Base-by-base conservation (phyloP, 441 rosid genomes). In the Erodium chrysanthum region DNA sequence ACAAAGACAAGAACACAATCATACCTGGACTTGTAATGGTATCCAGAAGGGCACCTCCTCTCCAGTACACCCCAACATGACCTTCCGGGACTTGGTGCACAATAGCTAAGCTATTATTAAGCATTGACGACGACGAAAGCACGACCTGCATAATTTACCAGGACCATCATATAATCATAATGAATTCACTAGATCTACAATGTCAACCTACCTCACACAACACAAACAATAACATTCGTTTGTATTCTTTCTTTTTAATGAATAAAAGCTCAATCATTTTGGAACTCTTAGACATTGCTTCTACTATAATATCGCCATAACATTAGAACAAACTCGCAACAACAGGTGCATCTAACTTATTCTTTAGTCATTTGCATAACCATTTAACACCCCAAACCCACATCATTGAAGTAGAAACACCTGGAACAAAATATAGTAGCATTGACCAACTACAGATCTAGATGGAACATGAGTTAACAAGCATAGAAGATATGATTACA, bases 51-150 rank as follows among this genome's bases (percentile, higher is more conserved):
- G 98, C 96, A 72, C 93, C 98, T 65, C 96, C 96, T 78, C 89
- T 86, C 96, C 95, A 92, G 73, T 92, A 92, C 1, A 88, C 98
- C 63, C 98, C 96, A 64, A 89, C 98, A 60, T 92, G 90, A 73
- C 96, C 93, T 82, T 92, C 96, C 17, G 96, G 96, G 20, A 88
- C 89, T 87, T 88, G 95, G 68, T 92, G 96, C 63, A 92, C 64
- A 73, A 88, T 77, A 59, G 86, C 64, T 17, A 82, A 71, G 73
- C 82, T 79, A 59, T 56, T 76, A 12, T 48, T 59, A 22, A 66
- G 0, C 64, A 5, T 67, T 11, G 80, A 73, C 1, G 66, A 74
- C 17, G 88, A 76, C 37, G 87, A 84, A 66, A 80, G 68, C 76
- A 86, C 40, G 29, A 83, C 73, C 93, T 86, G 73, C 44, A 69